These are phyloP conservation scores for Coleophoma eucalyptorum DNA, from an alignment of 2,329 filamentous ascomycete species.

Conservation along the genomic window DNA sequence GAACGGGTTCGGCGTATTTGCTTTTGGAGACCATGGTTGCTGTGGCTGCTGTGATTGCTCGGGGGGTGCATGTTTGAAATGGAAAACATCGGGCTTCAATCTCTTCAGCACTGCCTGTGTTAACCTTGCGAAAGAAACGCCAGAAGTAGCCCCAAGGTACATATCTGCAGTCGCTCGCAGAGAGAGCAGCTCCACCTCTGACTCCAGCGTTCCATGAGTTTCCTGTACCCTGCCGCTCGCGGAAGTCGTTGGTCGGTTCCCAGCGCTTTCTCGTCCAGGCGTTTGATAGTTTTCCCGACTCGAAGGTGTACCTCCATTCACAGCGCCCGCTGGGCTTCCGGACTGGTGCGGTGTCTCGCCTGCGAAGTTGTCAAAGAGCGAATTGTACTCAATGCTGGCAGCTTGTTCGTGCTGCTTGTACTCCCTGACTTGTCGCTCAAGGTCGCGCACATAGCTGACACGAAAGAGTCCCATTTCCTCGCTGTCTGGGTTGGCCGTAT, in stretches of 20 bases:
- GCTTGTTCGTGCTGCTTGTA: conserved; percentile 18
- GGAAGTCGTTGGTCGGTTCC: neutral
- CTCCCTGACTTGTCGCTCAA: conserved; percentile 25
- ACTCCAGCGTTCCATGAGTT: conserved; percentile 22
- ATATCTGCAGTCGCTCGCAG: conserved; percentile 40
- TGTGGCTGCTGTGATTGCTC: neutral
- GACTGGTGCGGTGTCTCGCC: neutral
- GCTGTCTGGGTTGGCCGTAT: conserved; percentile 23
- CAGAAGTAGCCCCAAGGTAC: conserved; percentile 39
- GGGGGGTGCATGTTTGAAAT: conserved; percentile 25
- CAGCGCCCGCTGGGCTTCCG: neutral
- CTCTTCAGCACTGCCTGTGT: conserved; percentile 37
- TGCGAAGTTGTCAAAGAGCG: neutral
- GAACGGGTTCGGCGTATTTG: neutral
- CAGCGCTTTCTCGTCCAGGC: neutral
- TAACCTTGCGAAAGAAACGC: conserved; percentile 38
- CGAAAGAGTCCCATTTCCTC: conserved; percentile 35
- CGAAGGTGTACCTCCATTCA: neutral
- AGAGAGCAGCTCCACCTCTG: conserved; percentile 34
- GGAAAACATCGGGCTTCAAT: conserved; percentile 38
- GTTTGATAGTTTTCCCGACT: neutral
- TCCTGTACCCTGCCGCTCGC: conserved; percentile 2
- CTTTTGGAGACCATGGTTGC: neutral
- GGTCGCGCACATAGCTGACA: conserved; percentile 32
- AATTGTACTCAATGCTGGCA: neutral